Conservation (phyloP, 2,329 filamentous ascomycete genomes). For the Pseudogymnoascus sp. region DNA sequence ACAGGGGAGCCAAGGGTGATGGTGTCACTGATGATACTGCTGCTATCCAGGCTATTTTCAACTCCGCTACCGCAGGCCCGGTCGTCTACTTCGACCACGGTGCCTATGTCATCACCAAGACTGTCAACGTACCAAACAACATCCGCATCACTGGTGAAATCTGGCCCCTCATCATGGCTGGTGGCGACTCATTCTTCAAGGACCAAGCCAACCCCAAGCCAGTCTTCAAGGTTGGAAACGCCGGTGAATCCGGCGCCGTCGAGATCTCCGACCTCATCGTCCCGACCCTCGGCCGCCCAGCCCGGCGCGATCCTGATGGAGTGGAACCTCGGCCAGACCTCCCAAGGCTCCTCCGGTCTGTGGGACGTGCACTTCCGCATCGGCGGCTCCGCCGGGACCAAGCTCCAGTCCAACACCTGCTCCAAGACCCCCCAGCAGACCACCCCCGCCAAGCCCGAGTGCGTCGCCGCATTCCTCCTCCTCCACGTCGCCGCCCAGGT, state of each 20-base stretch:
- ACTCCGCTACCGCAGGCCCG: constrained; percentile 56
- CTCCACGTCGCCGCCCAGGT: constrained; percentile 56
- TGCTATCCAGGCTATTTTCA: constrained; percentile 72
- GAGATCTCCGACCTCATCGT: constrained; percentile 88
- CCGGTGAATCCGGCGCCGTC: constrained; percentile 69
- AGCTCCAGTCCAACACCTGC: constrained; percentile 74
- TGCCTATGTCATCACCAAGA: constrained; percentile 63
- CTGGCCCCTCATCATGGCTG: constrained; percentile 84
- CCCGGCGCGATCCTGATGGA: constrained; percentile 86
- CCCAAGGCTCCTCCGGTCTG: constrained; percentile 66
- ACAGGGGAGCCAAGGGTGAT: constrained; percentile 78
- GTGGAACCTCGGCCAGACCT: constrained; percentile 72
- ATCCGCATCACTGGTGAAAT: constrained; percentile 87
- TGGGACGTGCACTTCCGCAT: constrained; percentile 97
- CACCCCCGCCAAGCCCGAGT: constrained; percentile 57
- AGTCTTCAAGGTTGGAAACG: constrained; percentile 77
- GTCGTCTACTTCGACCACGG: constrained; percentile 73
- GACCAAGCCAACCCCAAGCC: constrained; percentile 70
- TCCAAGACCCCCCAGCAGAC: constrained; percentile 63
- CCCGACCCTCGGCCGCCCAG: constrained; percentile 72
- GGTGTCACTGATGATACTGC: constrained; percentile 80
- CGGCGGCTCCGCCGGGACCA: constrained; percentile 76
- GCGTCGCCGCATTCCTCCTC: constrained; percentile 67
- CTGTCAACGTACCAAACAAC: constrained; percentile 67
- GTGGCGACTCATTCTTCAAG: constrained; percentile 62